Evolutionary conservation across 169 alveolate genomes (phyloP).

Genomic region (Eimeria praecox): DNA sequence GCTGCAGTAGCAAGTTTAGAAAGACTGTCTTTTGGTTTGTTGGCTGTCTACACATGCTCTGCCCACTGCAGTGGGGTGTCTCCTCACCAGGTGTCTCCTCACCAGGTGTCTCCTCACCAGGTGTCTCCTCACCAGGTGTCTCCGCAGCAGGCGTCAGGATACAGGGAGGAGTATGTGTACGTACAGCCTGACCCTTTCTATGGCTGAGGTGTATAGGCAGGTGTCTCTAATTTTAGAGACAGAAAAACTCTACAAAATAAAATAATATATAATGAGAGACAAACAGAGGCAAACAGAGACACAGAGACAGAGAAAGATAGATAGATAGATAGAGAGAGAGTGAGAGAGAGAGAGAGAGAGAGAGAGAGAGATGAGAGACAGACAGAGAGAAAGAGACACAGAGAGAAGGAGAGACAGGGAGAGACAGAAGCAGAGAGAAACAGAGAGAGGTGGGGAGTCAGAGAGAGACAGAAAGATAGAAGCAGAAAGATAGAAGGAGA

Average conservation of each 20-base stretch:
- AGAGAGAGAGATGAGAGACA: not conserved
- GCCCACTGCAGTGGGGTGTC: conserved; percentile 38
- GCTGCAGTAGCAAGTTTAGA: conserved; percentile 63
- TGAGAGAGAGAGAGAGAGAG: not conserved
- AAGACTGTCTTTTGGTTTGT: conserved; percentile 65
- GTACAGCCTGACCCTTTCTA: conserved; percentile 81
- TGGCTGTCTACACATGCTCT: conserved; percentile 58
- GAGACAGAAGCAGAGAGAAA: no score
- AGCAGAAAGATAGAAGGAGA: no score
- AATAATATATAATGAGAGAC: not conserved
- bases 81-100: conserved; percentile 8
- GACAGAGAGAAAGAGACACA: not conserved
- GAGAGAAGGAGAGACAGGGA: no score
- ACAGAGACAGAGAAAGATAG: not conserved
- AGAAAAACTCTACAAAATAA: not conserved
- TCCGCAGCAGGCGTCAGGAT: not conserved
- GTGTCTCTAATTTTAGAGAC: no score
- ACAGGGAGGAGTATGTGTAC: conserved; percentile 65
- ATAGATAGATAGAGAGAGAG: no score
- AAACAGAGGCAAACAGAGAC: not conserved
- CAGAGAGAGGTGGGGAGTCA: no score
- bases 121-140: conserved; percentile 10
- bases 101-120: not conserved
- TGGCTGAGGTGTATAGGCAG: no score
- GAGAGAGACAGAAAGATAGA: not conserved